A percentile compares a stretch with the other conserved stretches of the same genome.
phyloP scores from a whole-genome alignment of 306 rosid genomes.

The Acacia acuminata region DNA sequence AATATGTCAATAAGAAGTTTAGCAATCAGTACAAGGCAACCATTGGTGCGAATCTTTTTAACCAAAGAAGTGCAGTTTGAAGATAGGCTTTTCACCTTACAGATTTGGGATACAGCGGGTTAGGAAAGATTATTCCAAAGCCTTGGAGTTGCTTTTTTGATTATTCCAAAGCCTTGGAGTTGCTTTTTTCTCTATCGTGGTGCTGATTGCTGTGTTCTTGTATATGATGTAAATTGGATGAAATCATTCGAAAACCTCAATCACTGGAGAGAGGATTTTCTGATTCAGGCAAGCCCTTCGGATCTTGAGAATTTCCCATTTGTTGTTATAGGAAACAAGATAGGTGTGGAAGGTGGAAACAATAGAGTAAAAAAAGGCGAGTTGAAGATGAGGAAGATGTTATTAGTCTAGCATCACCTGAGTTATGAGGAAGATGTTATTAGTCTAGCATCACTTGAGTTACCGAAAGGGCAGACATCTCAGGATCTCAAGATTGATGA shows the following conservation, averaged over 20 bases:
- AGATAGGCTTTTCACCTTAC: conserved; percentile 98
- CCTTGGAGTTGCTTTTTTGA: no score
- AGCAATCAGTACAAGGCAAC: conserved; percentile 99
- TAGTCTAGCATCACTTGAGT: no score
- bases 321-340: conserved; percentile 94
- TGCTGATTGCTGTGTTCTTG: conserved; percentile 99
- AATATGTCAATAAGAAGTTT: conserved; percentile 95
- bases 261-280: conserved; percentile 98
- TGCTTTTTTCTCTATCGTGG: conserved; percentile 98
- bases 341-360: conserved; percentile 95
- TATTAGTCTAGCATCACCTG: no score
- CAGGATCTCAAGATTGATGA: no score
- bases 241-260: conserved; percentile 97
- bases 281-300: conserved; percentile 98
- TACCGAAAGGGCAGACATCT: no score
- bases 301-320: conserved; percentile 99
- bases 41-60: conserved; percentile 92
- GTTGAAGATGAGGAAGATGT: no score
- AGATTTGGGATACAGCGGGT: conserved; percentile 99
- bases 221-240: conserved; percentile 96
- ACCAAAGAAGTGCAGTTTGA: conserved; percentile 98
- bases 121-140: conserved; percentile 98
- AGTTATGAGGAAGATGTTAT: no score
- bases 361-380: no score
- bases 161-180: conserved; percentile 99